Conservation (phyloP, 2,329 filamentous ascomycete species). For the Phaeomoniella chlamydospora region DNA sequence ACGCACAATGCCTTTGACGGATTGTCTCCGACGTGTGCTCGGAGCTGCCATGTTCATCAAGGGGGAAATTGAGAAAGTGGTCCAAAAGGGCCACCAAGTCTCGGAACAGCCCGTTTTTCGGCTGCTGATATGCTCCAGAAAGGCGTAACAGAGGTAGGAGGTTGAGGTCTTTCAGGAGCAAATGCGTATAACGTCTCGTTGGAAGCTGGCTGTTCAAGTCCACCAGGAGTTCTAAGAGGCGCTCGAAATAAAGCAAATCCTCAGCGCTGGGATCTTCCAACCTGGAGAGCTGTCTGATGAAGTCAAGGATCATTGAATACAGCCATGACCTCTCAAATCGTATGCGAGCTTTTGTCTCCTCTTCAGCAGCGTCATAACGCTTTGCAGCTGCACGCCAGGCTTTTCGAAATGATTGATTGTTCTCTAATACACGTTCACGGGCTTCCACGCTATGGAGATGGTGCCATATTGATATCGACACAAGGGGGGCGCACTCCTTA, state of each 20-base stretch:
- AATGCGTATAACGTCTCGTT: slow-evolving; percentile 85
- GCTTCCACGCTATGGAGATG: slow-evolving; percentile 67
- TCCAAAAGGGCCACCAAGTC: slow-evolving; percentile 68
- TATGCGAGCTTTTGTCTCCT: slow-evolving; percentile 59
- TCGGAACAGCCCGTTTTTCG: slow-evolving; percentile 61
- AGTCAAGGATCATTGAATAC: slow-evolving; percentile 72
- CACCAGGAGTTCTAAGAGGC: slow-evolving; percentile 80
- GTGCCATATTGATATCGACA: slow-evolving; percentile 92
- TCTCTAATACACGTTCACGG: slow-evolving; percentile 58
- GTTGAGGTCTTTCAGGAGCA: slow-evolving; percentile 73
- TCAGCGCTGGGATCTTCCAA: slow-evolving; percentile 30
- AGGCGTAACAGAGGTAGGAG: slow-evolving; percentile 61
- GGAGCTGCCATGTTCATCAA: slow-evolving; percentile 78
- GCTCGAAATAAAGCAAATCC: slow-evolving; percentile 69
- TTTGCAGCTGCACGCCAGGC: slow-evolving; percentile 81
- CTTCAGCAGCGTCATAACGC: slow-evolving; percentile 76
- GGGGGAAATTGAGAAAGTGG: slow-evolving; percentile 77
- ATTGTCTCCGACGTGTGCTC: slow-evolving; percentile 59
- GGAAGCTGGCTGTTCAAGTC: slow-evolving; percentile 89
- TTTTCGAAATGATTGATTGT: slow-evolving; percentile 63
- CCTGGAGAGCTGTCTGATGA: slow-evolving; percentile 34
- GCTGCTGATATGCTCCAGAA: slow-evolving; percentile 63
- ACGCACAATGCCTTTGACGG: slow-evolving; percentile 65
- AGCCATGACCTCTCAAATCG: slow-evolving; percentile 92
- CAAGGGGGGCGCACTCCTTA: slow-evolving; percentile 90